These are phyloP conservation scores for Emergomyces pasteurianus DNA, from an alignment of 2,329 filamentous ascomycete genomes.

Conservation along the genomic window DNA sequence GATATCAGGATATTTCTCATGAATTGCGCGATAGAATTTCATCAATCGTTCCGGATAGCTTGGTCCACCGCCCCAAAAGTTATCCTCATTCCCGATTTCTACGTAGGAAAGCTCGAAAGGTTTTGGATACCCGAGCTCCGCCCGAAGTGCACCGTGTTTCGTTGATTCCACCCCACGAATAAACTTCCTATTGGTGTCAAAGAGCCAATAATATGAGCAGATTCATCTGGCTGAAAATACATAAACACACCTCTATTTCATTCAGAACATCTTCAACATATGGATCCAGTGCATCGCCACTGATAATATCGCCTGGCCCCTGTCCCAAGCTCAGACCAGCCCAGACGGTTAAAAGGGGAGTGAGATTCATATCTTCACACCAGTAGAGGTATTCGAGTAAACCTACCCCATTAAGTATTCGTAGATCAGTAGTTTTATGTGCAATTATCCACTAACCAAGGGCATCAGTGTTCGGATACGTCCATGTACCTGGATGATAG, in stretches of 20 bases:
- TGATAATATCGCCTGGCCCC: slow-evolving; percentile 37
- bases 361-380: slow-evolving; percentile 49
- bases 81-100: slow-evolving; percentile 57
- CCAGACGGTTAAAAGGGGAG: slow-evolving; percentile 46
- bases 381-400: slow-evolving; percentile 51
- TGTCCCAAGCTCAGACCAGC: slow-evolving; percentile 39
- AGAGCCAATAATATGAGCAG: neutral
- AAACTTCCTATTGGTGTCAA: slow-evolving; percentile 27
- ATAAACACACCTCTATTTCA: slow-evolving; percentile 43
- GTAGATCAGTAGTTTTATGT: neutral
- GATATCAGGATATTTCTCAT: slow-evolving; percentile 42
- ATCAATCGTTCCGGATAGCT: slow-evolving; percentile 46
- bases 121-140: slow-evolving; percentile 45
- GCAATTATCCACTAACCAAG: slow-evolving; percentile 33
- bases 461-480: slow-evolving; percentile 50
- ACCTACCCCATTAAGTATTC: slow-evolving; percentile 5
- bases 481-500: slow-evolving; percentile 34
- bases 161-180: slow-evolving; percentile 43
- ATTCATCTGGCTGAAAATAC: neutral
- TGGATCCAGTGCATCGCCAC: slow-evolving; percentile 39
- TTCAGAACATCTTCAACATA: slow-evolving; percentile 50
- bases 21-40: slow-evolving; percentile 48
- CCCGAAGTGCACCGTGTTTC: slow-evolving; percentile 46
- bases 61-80: slow-evolving; percentile 39
- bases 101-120: slow-evolving; percentile 50